Evolutionary conservation across 768 basidiomycete species (phyloP).

Genomic region (Leccinum disarticulatum): DNA sequence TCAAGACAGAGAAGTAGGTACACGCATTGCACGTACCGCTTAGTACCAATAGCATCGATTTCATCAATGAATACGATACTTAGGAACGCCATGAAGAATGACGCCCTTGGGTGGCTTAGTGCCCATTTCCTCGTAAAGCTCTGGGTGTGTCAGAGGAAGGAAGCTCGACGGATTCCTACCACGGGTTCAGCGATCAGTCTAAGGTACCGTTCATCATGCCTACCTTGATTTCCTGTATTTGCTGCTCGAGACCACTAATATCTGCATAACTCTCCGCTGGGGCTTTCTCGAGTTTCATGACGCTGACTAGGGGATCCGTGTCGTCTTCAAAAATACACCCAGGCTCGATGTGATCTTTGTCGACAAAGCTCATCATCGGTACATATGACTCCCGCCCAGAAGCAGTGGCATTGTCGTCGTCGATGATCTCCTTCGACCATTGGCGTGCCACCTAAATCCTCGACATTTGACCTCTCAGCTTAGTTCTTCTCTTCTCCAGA

Average conservation of each 20-base stretch:
- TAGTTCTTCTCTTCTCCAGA: conserved; percentile 93
- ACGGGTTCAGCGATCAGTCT: not conserved
- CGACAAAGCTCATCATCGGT: conserved; percentile 95
- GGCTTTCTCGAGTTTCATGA: conserved; percentile 99
- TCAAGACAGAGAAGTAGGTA: no score
- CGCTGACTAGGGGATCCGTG: conserved; percentile 91
- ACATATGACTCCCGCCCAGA: conserved; percentile 97
- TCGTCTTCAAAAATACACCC: conserved; percentile 96
- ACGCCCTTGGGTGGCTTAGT: conserved; percentile 82
- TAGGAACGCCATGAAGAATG: conserved; percentile 87
- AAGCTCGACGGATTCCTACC: conserved; percentile 95
- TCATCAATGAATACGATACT: no score
- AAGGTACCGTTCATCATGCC: conserved; percentile 9
- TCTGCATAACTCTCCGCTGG: conserved; percentile 99
- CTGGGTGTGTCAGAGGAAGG: conserved; percentile 96
- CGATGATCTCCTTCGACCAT: conserved; percentile 97
- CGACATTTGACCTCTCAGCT: conserved; percentile 90
- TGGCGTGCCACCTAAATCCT: conserved; percentile 89
- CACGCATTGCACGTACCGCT: no score
- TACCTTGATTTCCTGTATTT: conserved; percentile 99
- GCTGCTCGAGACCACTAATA: conserved; percentile 92
- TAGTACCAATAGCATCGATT: no score
- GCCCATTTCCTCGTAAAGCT: conserved; percentile 99
- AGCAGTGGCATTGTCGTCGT: conserved; percentile 96
- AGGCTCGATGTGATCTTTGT: conserved; percentile 96